Percentiles rank a stretch among this genome's conserved stretches.
Evolutionary conservation across 2,329 filamentous ascomycete species (phyloP).

Genomic region (Hymenoscyphus occultus): DNA sequence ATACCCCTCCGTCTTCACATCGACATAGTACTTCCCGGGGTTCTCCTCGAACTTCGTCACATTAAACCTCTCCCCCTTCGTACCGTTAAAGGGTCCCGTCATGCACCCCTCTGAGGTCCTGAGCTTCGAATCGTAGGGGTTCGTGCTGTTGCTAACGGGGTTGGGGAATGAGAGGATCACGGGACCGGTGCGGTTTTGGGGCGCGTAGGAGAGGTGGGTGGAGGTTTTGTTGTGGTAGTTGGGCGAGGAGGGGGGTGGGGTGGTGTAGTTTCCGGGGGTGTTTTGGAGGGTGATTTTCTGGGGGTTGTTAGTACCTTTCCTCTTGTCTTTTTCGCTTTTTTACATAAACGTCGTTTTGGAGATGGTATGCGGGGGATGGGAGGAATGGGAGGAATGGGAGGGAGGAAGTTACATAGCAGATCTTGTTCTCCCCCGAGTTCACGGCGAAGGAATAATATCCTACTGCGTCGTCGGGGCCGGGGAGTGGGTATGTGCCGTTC

Average conservation of each 20-base stretch:
- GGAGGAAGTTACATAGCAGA: conserved; percentile 31
- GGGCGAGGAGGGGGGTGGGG: conserved; percentile 25
- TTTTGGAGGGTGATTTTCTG: conserved; percentile 48
- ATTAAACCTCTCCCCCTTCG: conserved; percentile 46
- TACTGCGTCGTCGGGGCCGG: conserved; percentile 41
- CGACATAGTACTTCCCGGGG: conserved; percentile 47
- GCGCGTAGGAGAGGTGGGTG: conserved; percentile 50
- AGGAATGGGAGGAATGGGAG: neutral
- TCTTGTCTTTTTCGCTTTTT: neutral
- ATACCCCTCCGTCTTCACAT: conserved; percentile 44
- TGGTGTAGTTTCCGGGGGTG: conserved; percentile 45
- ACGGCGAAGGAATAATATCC: conserved; percentile 50
- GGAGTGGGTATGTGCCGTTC: conserved; percentile 37
- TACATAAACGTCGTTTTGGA: too few relatives aligned
- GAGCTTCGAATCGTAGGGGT: conserved; percentile 19
- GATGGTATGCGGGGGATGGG: neutral
- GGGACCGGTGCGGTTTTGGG: conserved; percentile 43
- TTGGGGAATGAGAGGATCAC: conserved; percentile 48
- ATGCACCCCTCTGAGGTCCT: conserved; percentile 30
- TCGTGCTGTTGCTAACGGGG: conserved; percentile 38
- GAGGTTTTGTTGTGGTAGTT: conserved; percentile 40
- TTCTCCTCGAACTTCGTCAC: conserved; percentile 47
- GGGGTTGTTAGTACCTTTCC: neutral
- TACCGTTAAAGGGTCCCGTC: conserved; percentile 42
- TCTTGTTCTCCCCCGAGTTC: conserved; percentile 39